phyloP scores from a whole-genome alignment of 257 asterid genomes.

The Fraxinus excelsior region DNA sequence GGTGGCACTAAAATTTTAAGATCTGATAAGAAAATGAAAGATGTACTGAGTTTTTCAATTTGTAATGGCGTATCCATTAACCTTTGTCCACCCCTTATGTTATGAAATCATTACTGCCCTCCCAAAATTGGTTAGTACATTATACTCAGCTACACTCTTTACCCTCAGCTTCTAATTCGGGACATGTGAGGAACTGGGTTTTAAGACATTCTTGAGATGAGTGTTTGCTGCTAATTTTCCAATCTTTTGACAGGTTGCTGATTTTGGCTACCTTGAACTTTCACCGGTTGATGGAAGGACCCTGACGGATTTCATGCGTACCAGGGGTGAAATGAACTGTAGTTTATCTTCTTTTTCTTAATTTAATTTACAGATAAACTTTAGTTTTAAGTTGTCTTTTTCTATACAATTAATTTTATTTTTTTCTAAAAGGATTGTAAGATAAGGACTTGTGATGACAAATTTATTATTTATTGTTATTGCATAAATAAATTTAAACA shows the following conservation, averaged over 20 bases:
- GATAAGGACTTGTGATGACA: too few species aligned
- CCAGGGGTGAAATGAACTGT: too few species aligned
- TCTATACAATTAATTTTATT: too few species aligned
- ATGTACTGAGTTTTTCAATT: background rate
- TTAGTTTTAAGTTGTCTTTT: too few species aligned
- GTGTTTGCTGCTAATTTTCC: slow-evolving; percentile 16
- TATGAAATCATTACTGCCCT: slow-evolving; percentile 54
- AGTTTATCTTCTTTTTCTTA: too few species aligned
- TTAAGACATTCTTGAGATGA: slow-evolving; percentile 22
- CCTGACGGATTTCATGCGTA: slow-evolving; percentile 82
- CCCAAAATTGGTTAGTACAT: slow-evolving; percentile 63
- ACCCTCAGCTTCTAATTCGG: background rate
- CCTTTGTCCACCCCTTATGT: background rate
- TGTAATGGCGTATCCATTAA: background rate
- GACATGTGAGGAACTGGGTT: background rate
- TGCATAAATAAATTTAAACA: too few species aligned
- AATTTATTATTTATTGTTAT: too few species aligned
- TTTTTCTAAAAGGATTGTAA: too few species aligned
- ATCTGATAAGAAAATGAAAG: background rate
- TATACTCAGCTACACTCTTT: slow-evolving; percentile 13
- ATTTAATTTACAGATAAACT: too few species aligned
- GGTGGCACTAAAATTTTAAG: background rate
- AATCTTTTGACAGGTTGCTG: slow-evolving; percentile 62
- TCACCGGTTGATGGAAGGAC: slow-evolving; percentile 91
- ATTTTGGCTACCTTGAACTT: slow-evolving; percentile 82